A percentile compares a stretch with the other conserved stretches of the same genome.
Evolutionary conservation across 2,329 filamentous ascomycete genomes (phyloP).

Genomic region (Calonectria leucothoes): DNA sequence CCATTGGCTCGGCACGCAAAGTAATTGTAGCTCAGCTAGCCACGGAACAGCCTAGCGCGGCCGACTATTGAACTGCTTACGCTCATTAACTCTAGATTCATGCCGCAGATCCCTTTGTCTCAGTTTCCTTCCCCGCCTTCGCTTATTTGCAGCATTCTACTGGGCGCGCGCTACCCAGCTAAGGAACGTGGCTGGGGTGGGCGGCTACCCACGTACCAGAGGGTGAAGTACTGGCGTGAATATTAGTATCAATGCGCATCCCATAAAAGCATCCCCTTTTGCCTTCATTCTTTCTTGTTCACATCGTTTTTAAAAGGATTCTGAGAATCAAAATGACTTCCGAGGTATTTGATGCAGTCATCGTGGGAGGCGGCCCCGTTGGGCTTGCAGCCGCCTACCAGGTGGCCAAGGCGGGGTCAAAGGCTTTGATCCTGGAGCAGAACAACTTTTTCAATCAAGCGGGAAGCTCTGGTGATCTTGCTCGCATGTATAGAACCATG

Average conservation of each 20-base stretch:
- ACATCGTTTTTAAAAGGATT: background rate
- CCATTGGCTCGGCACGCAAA: background rate
- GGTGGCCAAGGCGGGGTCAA: background rate
- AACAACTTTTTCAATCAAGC: slow-evolving; percentile 23
- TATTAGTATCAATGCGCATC: background rate
- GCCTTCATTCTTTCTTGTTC: background rate
- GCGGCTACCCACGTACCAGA: background rate
- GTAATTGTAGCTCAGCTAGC: background rate
- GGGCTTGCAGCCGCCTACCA: slow-evolving; percentile 20
- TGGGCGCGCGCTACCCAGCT: background rate
- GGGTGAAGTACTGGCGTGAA: too few relatives aligned
- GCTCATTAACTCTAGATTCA: background rate
- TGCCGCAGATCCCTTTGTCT: too few relatives aligned
- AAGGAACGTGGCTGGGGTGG: background rate
- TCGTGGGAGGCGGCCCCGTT: slow-evolving; percentile 19
- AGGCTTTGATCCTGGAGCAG: slow-evolving; percentile 13
- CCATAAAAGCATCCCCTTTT: background rate
- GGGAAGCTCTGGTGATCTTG: slow-evolving; percentile 11
- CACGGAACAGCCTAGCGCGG: background rate
- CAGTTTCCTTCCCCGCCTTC: background rate
- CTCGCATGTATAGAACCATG: slow-evolving; percentile 18
- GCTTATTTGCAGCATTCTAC: background rate
- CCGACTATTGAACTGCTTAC: background rate
- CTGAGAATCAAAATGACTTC: background rate
- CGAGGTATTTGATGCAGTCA: slow-evolving; percentile 6